A percentile compares a stretch with the other conserved stretches of the same genome.
Evolutionary conservation across 2,329 filamentous ascomycete genomes (phyloP).

Genomic region (Lachnellula arida): DNA sequence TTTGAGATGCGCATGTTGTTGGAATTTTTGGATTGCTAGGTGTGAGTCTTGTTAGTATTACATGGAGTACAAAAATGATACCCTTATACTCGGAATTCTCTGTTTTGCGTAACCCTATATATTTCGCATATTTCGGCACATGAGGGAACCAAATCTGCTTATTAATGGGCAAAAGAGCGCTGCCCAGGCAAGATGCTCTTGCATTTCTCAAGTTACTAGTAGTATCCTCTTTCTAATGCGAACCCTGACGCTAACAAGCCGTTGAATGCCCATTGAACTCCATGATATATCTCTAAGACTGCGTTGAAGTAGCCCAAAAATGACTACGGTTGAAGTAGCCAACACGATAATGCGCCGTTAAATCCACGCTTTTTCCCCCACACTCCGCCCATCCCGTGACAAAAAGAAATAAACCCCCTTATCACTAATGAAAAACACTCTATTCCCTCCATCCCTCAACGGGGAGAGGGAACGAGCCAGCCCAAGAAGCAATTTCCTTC

Average conservation of each 20-base stretch:
- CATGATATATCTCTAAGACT: constrained; percentile 20
- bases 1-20: not conserved
- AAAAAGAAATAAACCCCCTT: constrained; percentile 8
- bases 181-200: not conserved
- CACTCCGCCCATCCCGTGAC: not conserved
- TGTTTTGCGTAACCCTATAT: too few species aligned
- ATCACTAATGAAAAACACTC: constrained; percentile 17
- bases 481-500: constrained; percentile 88
- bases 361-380: constrained; percentile 6
- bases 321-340: constrained; percentile 23
- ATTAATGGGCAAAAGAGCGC: not conserved
- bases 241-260: constrained; percentile 5
- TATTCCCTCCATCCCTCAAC: constrained; percentile 63
- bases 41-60: not conserved
- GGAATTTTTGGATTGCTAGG: not conserved
- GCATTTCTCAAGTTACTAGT: not conserved
- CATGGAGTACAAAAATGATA: not conserved
- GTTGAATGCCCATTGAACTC: constrained; percentile 18
- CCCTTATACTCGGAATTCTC: not conserved
- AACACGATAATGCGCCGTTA: constrained; percentile 10
- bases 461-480: constrained; percentile 85
- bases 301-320: constrained; percentile 25
- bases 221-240: not conserved
- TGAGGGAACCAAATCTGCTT: not conserved
- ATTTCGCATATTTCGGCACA: not conserved